These are phyloP conservation scores for Yamadazyma kitorensis DNA, from an alignment of 805 yeast species.

Conservation along the genomic window DNA sequence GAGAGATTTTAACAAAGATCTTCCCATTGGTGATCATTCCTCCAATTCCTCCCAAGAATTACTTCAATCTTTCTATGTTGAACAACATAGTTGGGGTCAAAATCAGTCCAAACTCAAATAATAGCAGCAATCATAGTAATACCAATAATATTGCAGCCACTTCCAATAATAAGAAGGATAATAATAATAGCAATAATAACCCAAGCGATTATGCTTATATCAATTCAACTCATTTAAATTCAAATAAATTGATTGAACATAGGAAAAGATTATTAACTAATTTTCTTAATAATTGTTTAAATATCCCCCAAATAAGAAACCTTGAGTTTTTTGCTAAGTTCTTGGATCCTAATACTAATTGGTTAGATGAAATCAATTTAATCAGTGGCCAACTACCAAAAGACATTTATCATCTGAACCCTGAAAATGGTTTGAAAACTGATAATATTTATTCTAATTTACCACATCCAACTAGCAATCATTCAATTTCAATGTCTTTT, in stretches of 20 bases:
- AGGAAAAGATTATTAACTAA: constrained; percentile 72
- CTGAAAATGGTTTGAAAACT: constrained; percentile 41
- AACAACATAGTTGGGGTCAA: constrained; percentile 30
- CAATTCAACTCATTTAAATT: constrained; percentile 39
- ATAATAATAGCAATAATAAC: constrained; percentile 5
- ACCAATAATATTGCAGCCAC: background rate
- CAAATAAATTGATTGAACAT: constrained; percentile 38
- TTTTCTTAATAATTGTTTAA: constrained; percentile 74
- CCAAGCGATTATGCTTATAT: constrained; percentile 27
- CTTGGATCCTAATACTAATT: constrained; percentile 78
- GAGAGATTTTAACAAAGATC: constrained; percentile 65
- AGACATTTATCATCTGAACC: constrained; percentile 40
- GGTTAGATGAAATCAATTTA: constrained; percentile 63
- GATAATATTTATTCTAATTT: constrained; percentile 31
- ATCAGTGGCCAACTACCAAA: constrained; percentile 39
- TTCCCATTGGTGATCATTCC: constrained; percentile 85
- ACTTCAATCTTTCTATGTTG: constrained; percentile 31
- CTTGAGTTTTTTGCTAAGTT: constrained; percentile 71
- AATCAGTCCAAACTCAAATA: constrained; percentile 2
- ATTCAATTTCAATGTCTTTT: constrained; percentile 27
- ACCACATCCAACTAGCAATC: constrained; percentile 31
- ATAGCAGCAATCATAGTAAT: background rate
- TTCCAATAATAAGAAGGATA: constrained; percentile 6
- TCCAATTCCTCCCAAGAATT: constrained; percentile 73
- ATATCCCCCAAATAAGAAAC: constrained; percentile 52